Base-by-base conservation (phyloP, 768 basidiomycete species). In the Sarcomyxa edulis region DNA sequence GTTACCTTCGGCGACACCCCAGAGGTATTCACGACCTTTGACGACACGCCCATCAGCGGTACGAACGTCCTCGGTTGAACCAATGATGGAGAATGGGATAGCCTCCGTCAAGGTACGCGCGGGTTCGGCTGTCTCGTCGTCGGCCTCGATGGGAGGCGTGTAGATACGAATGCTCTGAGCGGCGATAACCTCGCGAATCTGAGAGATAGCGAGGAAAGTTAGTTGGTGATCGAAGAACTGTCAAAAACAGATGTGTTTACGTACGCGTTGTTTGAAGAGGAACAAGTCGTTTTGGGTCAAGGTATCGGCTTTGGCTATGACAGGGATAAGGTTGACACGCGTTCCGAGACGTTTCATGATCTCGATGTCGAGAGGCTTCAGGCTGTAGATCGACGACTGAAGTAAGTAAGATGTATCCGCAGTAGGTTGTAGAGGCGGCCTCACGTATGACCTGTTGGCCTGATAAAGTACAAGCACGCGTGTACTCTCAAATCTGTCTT, bases 281-380 rank as follows among this genome's bases (percentile, higher is more conserved):
- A 78, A 76, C 8, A 99, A 69, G 62, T 97, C 96, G 45, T 84
- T 84, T 54, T 95, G 94, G 1, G 93, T 97, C 46, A 99, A 72
- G 2, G 96, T 99, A 55, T 98, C 96, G 16, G 96, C 95, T 66
- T 97, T 98, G 40, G 96, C 91, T 38, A 99, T 72, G 52, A 98
- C 93, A 5, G 96, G 96, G 50, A 99, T 97, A 44, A 99, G 76
- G 63, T 99, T 96, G 60, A 97, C 96, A 49, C 96, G 84, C 33
- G 94, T 94, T 26, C 96, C 95, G 14, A 99, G 82, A 42, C 93
- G 88, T 71, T 97, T 98, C 96, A 99, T 99, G 60, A 97, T 93
- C 66, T 98, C 96, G 50, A 99, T 94, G 57, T 99, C 96, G 32
- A 99, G 76, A 15, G 96, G 96, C 65, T 97, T 98, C 49, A 98